Conservation (phyloP, 2,329 filamentous ascomycete genomes). For the Bretziella fagacearum region DNA sequence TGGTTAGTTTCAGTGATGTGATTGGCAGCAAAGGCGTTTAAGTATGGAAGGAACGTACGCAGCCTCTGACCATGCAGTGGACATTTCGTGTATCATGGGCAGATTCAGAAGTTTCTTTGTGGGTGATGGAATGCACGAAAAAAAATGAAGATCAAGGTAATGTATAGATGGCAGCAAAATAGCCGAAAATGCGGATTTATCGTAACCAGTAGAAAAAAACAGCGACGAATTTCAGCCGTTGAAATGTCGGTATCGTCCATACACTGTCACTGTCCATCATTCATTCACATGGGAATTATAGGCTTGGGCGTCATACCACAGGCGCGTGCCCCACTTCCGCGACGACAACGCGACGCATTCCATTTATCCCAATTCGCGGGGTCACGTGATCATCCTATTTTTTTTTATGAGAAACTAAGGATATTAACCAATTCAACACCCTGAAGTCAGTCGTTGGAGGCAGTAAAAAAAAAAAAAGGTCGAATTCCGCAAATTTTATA, state of each 20-base stretch:
- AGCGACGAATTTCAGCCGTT: no score
- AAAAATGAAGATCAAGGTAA: no score
- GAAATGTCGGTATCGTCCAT: no score
- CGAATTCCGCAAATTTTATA: neutral
- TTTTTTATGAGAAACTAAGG: no score
- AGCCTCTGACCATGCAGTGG: constrained; percentile 3
- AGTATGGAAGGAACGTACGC: constrained; percentile 3
- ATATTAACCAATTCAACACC: no score
- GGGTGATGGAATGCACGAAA: neutral
- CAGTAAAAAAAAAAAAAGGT: neutral
- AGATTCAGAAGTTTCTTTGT: neutral
- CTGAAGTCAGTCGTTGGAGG: no score
- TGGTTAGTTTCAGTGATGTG: neutral
- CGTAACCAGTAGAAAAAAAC: no score
- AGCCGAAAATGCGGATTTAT: no score
- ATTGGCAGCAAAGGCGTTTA: neutral
- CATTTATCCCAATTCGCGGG: constrained; percentile 10
- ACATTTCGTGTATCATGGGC: neutral
- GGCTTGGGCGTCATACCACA: neutral
- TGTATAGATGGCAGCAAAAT: no score
- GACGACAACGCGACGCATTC: constrained; percentile 5
- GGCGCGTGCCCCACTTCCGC: constrained; percentile 13
- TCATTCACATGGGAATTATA: constrained; percentile 3
- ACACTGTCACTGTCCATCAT: no score
- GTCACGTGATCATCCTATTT: constrained; percentile 15